Conservation (phyloP, 2,329 filamentous ascomycete species). For the Arachnomyces sp. region DNA sequence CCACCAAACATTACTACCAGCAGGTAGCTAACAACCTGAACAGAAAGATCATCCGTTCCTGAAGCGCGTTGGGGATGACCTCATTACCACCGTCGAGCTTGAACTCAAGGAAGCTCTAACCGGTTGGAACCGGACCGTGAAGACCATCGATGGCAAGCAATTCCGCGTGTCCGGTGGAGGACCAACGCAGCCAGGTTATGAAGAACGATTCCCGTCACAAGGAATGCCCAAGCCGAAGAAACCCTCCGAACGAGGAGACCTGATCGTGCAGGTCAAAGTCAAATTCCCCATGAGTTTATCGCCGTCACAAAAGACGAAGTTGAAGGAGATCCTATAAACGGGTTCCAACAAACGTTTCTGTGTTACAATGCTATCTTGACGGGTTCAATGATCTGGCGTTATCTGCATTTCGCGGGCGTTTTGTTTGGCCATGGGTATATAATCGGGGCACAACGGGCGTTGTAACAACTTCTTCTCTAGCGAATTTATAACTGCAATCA, state of each 20-base stretch:
- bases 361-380: background rate
- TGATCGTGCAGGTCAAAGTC: slow-evolving; percentile 84
- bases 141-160: slow-evolving; percentile 87
- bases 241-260: slow-evolving; percentile 73
- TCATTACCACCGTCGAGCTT: slow-evolving; percentile 70
- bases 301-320: slow-evolving; percentile 65
- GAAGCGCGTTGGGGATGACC: slow-evolving; percentile 79
- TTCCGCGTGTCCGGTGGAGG: slow-evolving; percentile 71
- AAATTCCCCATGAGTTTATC: slow-evolving; percentile 80
- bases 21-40: slow-evolving; percentile 33
- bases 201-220: slow-evolving; percentile 72
- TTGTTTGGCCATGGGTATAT: too few relatives aligned
- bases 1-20: background rate
- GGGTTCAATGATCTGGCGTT: slow-evolving; percentile 2
- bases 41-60: slow-evolving; percentile 83
- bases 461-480: too few relatives aligned
- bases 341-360: slow-evolving; percentile 4
- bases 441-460: too few relatives aligned
- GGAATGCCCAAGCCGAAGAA: slow-evolving; percentile 96
- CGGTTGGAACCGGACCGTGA: slow-evolving; percentile 85
- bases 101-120: slow-evolving; percentile 89
- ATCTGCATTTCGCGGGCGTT: too few relatives aligned
- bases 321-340: slow-evolving; percentile 66
- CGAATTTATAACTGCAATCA: too few relatives aligned
- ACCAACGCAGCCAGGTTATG: slow-evolving; percentile 76